Evolutionary conservation across 768 basidiomycete species (phyloP).

Genomic region (Dacryopinax primogenitus): DNA sequence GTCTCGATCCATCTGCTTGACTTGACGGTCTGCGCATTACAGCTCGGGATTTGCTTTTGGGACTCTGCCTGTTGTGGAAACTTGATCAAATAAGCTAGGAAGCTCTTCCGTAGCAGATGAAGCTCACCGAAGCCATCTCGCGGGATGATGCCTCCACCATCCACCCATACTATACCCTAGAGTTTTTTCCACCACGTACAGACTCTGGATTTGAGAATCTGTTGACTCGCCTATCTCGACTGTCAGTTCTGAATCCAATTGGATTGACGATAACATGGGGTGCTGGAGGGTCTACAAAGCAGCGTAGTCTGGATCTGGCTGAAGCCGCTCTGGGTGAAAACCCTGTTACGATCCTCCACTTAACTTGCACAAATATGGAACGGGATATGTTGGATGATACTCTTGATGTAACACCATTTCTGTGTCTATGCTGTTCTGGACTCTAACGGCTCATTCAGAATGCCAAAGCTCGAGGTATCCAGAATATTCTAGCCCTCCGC

Average conservation of each 20-base stretch:
- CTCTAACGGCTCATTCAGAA: conserved; percentile 31
- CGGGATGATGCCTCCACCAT: conserved; percentile 27
- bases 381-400: conserved; percentile 74
- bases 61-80: background rate
- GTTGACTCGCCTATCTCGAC: conserved; percentile 69
- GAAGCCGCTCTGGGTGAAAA: conserved; percentile 58
- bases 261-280: conserved; percentile 96
- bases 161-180: conserved; percentile 79
- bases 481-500: conserved; percentile 81
- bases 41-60: background rate
- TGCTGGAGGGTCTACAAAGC: conserved; percentile 84
- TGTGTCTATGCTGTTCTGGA: conserved; percentile 11
- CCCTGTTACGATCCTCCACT: conserved; percentile 74
- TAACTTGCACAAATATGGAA: conserved; percentile 96
- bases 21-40: too few species aligned
- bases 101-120: conserved; percentile 36
- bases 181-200: conserved; percentile 95
- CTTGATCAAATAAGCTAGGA: background rate
- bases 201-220: conserved; percentile 91
- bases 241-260: conserved; percentile 62
- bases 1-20: too few species aligned
- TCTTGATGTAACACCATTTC: conserved; percentile 46
- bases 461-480: conserved; percentile 68
- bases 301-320: conserved; percentile 77
- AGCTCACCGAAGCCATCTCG: conserved; percentile 56